These are phyloP conservation scores for Nelumbo lutea DNA, from an alignment of 164 flowering plant species.

Conservation along the genomic window DNA sequence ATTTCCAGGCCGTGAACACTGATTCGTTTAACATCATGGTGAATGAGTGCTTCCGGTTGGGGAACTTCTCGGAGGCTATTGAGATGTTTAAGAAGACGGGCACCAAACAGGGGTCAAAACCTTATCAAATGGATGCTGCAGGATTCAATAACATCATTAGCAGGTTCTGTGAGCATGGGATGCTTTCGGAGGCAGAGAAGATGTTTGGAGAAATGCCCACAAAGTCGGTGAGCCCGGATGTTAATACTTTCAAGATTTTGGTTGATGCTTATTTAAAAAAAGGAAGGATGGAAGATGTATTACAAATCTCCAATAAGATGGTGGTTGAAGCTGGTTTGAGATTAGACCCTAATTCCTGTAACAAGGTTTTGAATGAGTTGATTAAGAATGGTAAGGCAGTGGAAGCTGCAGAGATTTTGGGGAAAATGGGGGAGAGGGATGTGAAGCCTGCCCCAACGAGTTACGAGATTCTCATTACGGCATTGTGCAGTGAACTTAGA, in stretches of 20 bases:
- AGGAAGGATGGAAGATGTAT: slow-evolving; percentile 53
- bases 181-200: slow-evolving; percentile 62
- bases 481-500: slow-evolving; percentile 37
- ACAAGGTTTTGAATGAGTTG: slow-evolving; percentile 44
- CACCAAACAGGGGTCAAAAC: slow-evolving; percentile 44
- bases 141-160: slow-evolving; percentile 63
- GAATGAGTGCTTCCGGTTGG: slow-evolving; percentile 55
- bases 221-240: slow-evolving; percentile 55
- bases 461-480: slow-evolving; percentile 56
- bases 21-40: slow-evolving; percentile 71
- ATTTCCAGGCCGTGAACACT: slow-evolving; percentile 57
- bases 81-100: slow-evolving; percentile 53
- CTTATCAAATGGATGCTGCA: slow-evolving; percentile 67
- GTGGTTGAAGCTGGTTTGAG: slow-evolving; percentile 47
- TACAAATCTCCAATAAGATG: slow-evolving; percentile 43
- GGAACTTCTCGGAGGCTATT: slow-evolving; percentile 44
- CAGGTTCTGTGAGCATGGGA: slow-evolving; percentile 52
- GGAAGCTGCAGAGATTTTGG: slow-evolving; percentile 48
- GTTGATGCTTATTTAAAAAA: slow-evolving; percentile 53
- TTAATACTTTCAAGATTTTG: slow-evolving; percentile 36
- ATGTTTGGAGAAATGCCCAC: slow-evolving; percentile 38
- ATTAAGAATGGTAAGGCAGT: slow-evolving; percentile 41
- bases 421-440: slow-evolving; percentile 56
- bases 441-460: slow-evolving; percentile 56
- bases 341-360: slow-evolving; percentile 39